Percentiles rank a stretch among this genome's conserved stretches.
These are phyloP conservation scores for Astrothelium macrocarpum DNA, from an alignment of 495 filamentous ascomycete genomes.

Conservation along the genomic window DNA sequence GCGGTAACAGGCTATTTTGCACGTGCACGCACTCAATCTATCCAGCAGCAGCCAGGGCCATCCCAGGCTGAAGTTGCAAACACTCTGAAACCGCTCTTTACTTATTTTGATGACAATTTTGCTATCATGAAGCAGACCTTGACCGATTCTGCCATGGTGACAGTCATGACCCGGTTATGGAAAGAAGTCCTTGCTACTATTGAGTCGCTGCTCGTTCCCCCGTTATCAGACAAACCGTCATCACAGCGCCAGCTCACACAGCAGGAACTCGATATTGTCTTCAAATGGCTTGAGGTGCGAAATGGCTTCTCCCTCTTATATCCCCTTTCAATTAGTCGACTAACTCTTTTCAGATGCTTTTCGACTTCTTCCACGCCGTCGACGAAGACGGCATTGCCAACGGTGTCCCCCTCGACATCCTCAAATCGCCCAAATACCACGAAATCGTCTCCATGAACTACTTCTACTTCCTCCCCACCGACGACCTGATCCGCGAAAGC, in stretches of 20 bases:
- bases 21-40: conserved; percentile 45
- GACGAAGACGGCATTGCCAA: conserved; percentile 80
- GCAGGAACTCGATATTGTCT: conserved; percentile 89
- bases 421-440: conserved; percentile 96
- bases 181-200: conserved; percentile 92
- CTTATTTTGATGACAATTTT: conserved; percentile 98
- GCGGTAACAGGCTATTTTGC: conserved; percentile 52
- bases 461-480: conserved; percentile 94
- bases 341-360: conserved; percentile 50
- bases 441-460: conserved; percentile 93
- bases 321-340: neutral
- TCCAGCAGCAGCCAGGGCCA: conserved; percentile 39
- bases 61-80: conserved; percentile 66
- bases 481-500: conserved; percentile 81
- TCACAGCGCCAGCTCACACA: conserved; percentile 76
- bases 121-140: conserved; percentile 96
- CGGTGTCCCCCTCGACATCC: conserved; percentile 79
- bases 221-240: conserved; percentile 90
- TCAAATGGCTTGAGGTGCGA: conserved; percentile 63
- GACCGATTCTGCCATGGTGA: conserved; percentile 84
- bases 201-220: conserved; percentile 83
- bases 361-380: conserved; percentile 88
- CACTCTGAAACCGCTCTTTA: conserved; percentile 79
- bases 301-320: neutral
- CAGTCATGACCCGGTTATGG: conserved; percentile 97